Evolutionary conservation across 2,329 filamentous ascomycete species (phyloP).

Genomic region (Akanthomyces uredinophilus): DNA sequence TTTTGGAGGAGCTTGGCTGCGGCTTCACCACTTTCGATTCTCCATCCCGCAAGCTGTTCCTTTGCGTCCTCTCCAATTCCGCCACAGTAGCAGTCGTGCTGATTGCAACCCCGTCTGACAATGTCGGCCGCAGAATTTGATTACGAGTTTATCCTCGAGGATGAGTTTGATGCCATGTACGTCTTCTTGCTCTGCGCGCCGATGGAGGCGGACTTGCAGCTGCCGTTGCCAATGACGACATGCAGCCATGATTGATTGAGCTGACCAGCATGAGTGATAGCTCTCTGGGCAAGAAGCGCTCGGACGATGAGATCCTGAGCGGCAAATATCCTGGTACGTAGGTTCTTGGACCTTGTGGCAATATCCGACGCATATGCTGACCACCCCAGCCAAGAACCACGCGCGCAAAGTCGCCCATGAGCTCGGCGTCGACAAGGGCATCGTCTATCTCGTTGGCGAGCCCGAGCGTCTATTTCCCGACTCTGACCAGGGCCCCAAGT

Average conservation of each 20-base stretch:
- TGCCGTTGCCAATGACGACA: background rate
- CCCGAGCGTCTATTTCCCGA: constrained; percentile 48
- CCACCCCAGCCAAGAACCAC: constrained; percentile 46
- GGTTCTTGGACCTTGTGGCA: background rate
- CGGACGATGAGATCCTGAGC: constrained; percentile 17
- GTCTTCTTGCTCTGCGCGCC: constrained; percentile 21
- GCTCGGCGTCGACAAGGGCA: constrained; percentile 43
- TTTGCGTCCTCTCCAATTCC: background rate
- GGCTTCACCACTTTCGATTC: background rate
- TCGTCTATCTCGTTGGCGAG: constrained; percentile 53
- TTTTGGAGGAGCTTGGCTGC: background rate
- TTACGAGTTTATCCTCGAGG: constrained; percentile 40
- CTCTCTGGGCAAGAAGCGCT: constrained; percentile 35
- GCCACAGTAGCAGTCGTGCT: background rate
- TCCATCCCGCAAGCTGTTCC: background rate
- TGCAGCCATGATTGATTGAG: background rate
- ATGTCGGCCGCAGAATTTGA: constrained; percentile 25
- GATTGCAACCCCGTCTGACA: background rate
- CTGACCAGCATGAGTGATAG: constrained; percentile 20
- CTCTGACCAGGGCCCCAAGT: constrained; percentile 51
- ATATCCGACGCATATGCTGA: background rate
- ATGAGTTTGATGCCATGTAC: constrained; percentile 53
- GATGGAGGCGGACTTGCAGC: background rate
- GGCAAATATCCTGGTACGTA: constrained; percentile 25
- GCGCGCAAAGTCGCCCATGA: constrained; percentile 51